phyloP scores from a whole-genome alignment of 345 rosid genomes.

The Corymbia maculata region DNA sequence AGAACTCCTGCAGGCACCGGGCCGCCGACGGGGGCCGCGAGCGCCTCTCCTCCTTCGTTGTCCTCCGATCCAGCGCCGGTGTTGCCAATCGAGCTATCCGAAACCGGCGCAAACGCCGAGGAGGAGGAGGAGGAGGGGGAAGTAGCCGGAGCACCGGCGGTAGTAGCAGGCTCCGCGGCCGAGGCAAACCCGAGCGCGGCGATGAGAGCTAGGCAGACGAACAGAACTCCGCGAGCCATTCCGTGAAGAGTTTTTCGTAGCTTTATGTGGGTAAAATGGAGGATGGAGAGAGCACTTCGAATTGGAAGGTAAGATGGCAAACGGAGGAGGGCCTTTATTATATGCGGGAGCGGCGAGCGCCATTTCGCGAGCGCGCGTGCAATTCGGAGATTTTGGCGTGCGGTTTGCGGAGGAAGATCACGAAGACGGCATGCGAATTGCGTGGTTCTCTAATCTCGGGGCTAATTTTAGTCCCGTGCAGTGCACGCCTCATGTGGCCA shows the following conservation, averaged over 20 bases:
- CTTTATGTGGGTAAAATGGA: background rate
- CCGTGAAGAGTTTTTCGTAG: background rate
- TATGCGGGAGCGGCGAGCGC: background rate
- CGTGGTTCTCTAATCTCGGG: background rate
- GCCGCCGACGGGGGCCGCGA: background rate
- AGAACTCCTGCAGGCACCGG: background rate
- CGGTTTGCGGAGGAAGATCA: background rate
- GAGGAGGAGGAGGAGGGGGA: background rate
- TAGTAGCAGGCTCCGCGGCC: background rate
- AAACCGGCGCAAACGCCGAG: background rate
- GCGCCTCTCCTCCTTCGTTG: background rate
- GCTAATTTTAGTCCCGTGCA: background rate
- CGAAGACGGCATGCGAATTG: background rate
- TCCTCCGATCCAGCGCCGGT: background rate
- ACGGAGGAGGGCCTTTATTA: background rate
- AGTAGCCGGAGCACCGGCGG: background rate
- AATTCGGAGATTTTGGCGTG: background rate
- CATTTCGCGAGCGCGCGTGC: background rate
- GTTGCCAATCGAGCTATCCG: background rate
- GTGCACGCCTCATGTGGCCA: accelerated
- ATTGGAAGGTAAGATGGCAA: background rate
- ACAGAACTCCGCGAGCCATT: background rate
- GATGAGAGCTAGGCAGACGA: background rate
- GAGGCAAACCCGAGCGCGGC: background rate
- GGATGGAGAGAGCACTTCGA: background rate